Evolutionary conservation across 495 filamentous ascomycete species (phyloP), one percentile per base, ranked within the genome.

Genomic region (Filosporella fistucella): DNA sequence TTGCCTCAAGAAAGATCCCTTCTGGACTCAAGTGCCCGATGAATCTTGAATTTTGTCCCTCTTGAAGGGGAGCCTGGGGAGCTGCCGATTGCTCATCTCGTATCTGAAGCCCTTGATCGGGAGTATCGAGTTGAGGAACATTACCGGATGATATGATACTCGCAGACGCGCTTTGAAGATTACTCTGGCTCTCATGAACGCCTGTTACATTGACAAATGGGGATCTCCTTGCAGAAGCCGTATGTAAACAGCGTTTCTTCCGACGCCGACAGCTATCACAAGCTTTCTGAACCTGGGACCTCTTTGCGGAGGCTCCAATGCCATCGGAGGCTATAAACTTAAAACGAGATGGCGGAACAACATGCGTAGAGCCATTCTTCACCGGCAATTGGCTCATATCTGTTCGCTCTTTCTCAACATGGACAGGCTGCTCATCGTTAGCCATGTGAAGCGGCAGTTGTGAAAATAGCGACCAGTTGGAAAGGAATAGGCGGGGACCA

Each of bases 1-100:
- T 68, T 11, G 62, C 66, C 26, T 71, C 66, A 44, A 74, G 63
- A 18, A 80, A 63, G 9, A 75, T 68, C 21, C 68, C 66, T 52
- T 77, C 72, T n/a, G 75, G 75, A 54, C 71, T 77, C 11, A 74
- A 43, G 37, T 78, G 74, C 20, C 75, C 74, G 16, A 77, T 59
- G 37, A 76, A 80, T 1, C 68, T 59, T 13, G 70, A 61, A 1
- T 24, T 20, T 11, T 26, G 32, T 20, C 12, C 36, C 14, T 46
- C 41, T 24, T 47, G 14, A 13, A 14, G 22, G 13, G 22, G 1
- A 35, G 11, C 42, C 25, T 18, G 14, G 14, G 20, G 9, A 10
- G 36, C 4, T 7, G 23, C 25, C 33, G 24, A 11, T n/a, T 42
- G 40, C 12, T 42, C 18, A n/a, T 8, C 8, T n/a, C 8, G 33